Base-by-base conservation (phyloP, 768 basidiomycete species). In the Boletus subparvulus region DNA sequence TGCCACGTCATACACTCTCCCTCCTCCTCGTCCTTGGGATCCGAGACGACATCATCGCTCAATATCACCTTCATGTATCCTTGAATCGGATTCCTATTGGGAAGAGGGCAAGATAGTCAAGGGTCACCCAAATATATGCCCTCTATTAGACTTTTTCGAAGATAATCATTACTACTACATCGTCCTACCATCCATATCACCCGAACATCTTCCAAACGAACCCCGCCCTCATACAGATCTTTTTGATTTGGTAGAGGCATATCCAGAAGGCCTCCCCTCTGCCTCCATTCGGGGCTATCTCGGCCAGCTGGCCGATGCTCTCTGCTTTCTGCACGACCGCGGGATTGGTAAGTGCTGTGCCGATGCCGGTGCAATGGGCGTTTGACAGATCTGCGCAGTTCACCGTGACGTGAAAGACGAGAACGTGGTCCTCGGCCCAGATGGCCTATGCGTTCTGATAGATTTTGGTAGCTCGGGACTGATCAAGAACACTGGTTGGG, bases 391-490 rank as follows among this genome's bases (percentile, higher is more conserved):
- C 28, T 46, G 21, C 11, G 6, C 61, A 92, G 90, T 98, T 11
- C 96, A 99, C 72, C 90, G 96, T 50, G 96, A 99, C 67, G 87
- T 99, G 72, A 99, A 99, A 74, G 96, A 99, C 65, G 96, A 99
- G 72, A 97, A 98, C 69, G 90, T 94, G 16, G 87, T 94, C 37
- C 80, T 94, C 42, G 91, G 89, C 9, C 84, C 87, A 16, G 73
- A 82, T 44, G 94, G 92, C 32, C 85, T 83, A 68, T 94, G 92
- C 69, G 86, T 98, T 70, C 73, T 99, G 65, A 98, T 99, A 68
- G 96, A 99, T 69, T 99, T 98, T 70, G 96, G 96, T 42, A 95
- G 93, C 64, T 92, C 92, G 28, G 92, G 92, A 21, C 76, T 94
- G 47, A 83, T 92, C 40, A 89, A 84, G 74, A 90, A 87, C 69